Evolutionary conservation across 331 rosid species (phyloP).

Genomic region (Telfairia occidentalis): DNA sequence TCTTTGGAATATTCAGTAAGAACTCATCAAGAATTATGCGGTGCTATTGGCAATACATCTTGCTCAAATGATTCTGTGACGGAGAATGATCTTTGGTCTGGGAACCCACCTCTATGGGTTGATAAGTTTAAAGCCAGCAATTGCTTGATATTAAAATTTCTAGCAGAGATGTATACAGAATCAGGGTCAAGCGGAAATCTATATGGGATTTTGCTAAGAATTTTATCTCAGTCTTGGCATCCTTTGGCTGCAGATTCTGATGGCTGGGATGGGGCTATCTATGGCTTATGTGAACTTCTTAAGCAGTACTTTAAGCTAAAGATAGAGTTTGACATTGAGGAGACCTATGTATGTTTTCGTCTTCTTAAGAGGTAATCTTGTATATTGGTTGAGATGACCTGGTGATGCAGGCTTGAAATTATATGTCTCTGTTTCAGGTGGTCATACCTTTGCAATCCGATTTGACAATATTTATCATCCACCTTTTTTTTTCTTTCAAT

Average conservation of each 20-base stretch:
- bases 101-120: slow-evolving; percentile 81
- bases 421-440: background rate
- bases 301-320: slow-evolving; percentile 59
- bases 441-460: background rate
- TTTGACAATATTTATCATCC: background rate
- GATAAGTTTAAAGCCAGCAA: slow-evolving; percentile 48
- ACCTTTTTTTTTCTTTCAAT: too few species aligned
- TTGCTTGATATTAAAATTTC: slow-evolving; percentile 38
- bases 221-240: slow-evolving; percentile 29
- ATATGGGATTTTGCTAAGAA: slow-evolving; percentile 42
- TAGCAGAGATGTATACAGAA: slow-evolving; percentile 45
- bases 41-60: slow-evolving; percentile 19
- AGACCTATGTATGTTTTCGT: slow-evolving; percentile 73
- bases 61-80: slow-evolving; percentile 23
- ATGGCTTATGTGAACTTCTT: slow-evolving; percentile 51
- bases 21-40: slow-evolving; percentile 20
- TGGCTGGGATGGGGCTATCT: slow-evolving; percentile 37
- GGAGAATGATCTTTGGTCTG: slow-evolving; percentile 51
- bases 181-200: slow-evolving; percentile 35
- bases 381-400: slow-evolving; percentile 1
- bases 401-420: background rate
- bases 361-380: slow-evolving; percentile 61
- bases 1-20: slow-evolving; percentile 20
- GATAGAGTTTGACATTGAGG: slow-evolving; percentile 70
- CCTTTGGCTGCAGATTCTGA: slow-evolving; percentile 29